Evolutionary conservation across 2,329 filamentous ascomycete species (phyloP).

Genomic region (Leptographium radiaticola): DNA sequence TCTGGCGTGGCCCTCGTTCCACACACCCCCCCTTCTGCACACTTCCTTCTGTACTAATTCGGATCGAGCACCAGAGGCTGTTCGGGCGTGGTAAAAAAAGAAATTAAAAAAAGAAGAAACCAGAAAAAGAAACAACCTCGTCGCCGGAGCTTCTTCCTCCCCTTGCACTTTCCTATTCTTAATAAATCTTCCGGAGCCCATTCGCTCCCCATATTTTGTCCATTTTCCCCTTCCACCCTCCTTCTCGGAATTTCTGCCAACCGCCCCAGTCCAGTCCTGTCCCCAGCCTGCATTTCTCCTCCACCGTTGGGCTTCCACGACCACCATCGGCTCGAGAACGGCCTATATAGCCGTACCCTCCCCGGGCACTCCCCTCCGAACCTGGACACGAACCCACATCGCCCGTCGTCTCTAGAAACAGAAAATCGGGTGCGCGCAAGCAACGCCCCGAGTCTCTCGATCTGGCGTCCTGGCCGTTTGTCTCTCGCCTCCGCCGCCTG

Average conservation of each 20-base stretch:
- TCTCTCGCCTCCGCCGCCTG: background rate
- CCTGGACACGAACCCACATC: too few relatives aligned
- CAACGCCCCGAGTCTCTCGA: too few relatives aligned
- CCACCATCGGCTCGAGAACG: too few relatives aligned
- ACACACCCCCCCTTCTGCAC: background rate
- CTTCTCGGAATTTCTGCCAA: background rate
- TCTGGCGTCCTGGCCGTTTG: too few relatives aligned
- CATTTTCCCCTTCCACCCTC: background rate
- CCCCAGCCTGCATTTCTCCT: background rate
- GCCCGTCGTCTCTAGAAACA: too few relatives aligned
- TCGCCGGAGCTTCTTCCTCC: background rate
- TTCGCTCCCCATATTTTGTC: slow-evolving; percentile 1
- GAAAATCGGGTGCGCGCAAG: too few relatives aligned
- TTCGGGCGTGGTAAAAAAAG: slow-evolving; percentile 1
- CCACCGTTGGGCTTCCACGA: background rate
- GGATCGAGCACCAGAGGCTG: background rate
- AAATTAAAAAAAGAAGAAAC: slow-evolving; percentile 5
- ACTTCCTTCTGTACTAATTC: background rate
- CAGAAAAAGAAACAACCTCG: background rate
- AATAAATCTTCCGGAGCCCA: background rate
- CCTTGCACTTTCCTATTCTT: background rate
- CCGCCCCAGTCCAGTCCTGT: background rate
- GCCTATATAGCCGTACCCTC: background rate
- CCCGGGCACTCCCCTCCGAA: background rate
- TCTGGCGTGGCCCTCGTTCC: slow-evolving; percentile 3